These are phyloP conservation scores for Aulographum hederae DNA, from an alignment of 2,329 filamentous ascomycete genomes.

Conservation along the genomic window DNA sequence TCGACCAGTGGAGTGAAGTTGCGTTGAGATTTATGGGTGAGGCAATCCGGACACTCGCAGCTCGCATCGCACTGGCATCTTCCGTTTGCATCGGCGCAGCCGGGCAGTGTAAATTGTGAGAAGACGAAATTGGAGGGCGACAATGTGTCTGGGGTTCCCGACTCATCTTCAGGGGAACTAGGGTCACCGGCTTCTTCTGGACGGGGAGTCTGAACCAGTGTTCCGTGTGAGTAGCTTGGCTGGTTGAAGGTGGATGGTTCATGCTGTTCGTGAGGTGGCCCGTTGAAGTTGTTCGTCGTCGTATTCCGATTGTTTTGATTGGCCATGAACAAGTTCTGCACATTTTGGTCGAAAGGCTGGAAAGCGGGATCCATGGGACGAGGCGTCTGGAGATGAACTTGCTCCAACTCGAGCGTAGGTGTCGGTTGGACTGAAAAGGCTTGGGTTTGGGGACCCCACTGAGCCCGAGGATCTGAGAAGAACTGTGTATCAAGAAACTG, in stretches of 20 bases:
- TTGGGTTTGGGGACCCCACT: not conserved
- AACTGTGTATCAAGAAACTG: not conserved
- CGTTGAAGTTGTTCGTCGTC: too few relatives aligned
- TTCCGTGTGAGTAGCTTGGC: not conserved
- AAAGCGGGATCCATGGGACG: too few relatives aligned
- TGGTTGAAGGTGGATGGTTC: not conserved
- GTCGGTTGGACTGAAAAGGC: not conserved
- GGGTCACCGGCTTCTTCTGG: not conserved
- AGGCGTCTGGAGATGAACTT: not conserved
- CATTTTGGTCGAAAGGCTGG: too few relatives aligned
- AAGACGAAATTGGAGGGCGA: constrained; percentile 20
- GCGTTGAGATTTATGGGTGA: constrained; percentile 30
- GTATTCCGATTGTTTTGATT: too few relatives aligned
- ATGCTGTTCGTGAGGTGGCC: not conserved
- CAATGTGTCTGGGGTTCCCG: constrained; percentile 5
- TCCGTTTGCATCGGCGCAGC: constrained; percentile 29
- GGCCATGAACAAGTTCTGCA: too few relatives aligned
- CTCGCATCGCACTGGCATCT: constrained; percentile 34
- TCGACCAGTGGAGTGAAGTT: too few relatives aligned
- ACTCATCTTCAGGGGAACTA: not conserved
- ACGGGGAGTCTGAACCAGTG: not conserved
- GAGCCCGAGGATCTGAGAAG: not conserved
- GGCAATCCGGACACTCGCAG: constrained; percentile 32
- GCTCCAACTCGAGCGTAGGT: not conserved
- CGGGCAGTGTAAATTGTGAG: constrained; percentile 17